A percentile compares a stretch with the other conserved stretches of the same genome.
These are phyloP conservation scores for Akanthomyces dipterigenus DNA, from an alignment of 2,329 filamentous ascomycete genomes.

Conservation along the genomic window DNA sequence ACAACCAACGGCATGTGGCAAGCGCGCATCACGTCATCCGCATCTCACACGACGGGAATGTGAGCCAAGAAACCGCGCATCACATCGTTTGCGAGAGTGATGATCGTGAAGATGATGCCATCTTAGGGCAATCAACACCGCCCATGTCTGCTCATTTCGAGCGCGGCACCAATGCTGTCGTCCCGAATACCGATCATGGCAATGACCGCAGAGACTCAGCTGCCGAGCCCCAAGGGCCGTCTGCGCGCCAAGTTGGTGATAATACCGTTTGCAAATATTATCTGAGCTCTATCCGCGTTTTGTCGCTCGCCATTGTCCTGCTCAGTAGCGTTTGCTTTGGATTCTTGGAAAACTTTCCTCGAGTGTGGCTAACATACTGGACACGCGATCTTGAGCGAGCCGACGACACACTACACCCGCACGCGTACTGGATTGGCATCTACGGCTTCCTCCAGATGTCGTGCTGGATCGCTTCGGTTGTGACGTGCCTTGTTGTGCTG, in stretches of 20 bases:
- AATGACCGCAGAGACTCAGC: not conserved
- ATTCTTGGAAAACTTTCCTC: conserved; percentile 17
- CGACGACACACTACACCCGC: conserved; percentile 9
- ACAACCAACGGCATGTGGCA: conserved; percentile 31
- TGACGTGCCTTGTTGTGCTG: conserved; percentile 15
- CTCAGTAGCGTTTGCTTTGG: conserved; percentile 10
- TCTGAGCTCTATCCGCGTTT: conserved; percentile 14
- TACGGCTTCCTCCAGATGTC: not conserved
- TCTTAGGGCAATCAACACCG: no score
- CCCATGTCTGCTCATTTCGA: no score
- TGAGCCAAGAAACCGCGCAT: not conserved
- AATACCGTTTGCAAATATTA: conserved; percentile 21
- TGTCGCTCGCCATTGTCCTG: conserved; percentile 2
- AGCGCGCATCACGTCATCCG: conserved; percentile 33
- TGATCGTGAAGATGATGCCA: no score
- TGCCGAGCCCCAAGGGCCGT: not conserved
- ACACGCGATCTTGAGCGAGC: conserved; percentile 16
- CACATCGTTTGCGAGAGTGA: no score
- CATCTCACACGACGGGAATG: conserved; percentile 18
- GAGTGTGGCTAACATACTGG: conserved; percentile 28
- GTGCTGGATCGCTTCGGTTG: not conserved
- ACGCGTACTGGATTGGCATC: not conserved
- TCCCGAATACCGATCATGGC: no score
- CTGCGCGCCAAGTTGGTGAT: conserved; percentile 14
- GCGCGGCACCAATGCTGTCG: no score